A percentile compares a stretch with the other conserved stretches of the same genome.
Evolutionary conservation across 1,139 yeast genomes (phyloP).

Genomic region (Pichia terricola): DNA sequence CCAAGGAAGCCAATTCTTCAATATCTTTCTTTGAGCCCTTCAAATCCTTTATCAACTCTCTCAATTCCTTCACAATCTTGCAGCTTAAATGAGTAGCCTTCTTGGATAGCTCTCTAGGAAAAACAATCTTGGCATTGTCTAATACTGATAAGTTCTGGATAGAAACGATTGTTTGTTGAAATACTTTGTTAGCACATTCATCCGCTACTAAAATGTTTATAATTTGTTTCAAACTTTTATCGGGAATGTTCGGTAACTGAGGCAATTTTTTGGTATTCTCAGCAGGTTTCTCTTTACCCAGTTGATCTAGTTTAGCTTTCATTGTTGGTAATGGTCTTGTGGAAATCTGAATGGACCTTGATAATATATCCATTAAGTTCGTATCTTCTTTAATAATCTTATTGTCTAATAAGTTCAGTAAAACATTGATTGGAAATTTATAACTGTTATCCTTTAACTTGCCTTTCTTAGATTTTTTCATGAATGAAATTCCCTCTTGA

Average conservation of each 20-base stretch:
- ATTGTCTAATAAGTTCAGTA: slow-evolving; percentile 56
- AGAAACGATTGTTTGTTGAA: slow-evolving; percentile 73
- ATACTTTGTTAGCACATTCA: slow-evolving; percentile 79
- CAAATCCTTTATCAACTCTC: slow-evolving; percentile 40
- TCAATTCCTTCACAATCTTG: slow-evolving; percentile 47
- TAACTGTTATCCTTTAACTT: slow-evolving; percentile 36
- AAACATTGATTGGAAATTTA: slow-evolving; percentile 63
- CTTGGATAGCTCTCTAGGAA: slow-evolving; percentile 59
- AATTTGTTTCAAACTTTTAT: slow-evolving; percentile 49
- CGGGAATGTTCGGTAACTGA: slow-evolving; percentile 58
- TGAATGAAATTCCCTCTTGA: slow-evolving; percentile 54
- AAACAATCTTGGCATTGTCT: slow-evolving; percentile 52
- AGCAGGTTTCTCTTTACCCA: slow-evolving; percentile 4
- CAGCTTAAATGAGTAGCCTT: slow-evolving; percentile 58
- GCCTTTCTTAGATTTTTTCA: slow-evolving; percentile 34
- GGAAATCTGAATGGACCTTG: slow-evolving; percentile 66
- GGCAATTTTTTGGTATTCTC: slow-evolving; percentile 13
- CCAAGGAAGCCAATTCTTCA: slow-evolving; percentile 33
- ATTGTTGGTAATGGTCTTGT: slow-evolving; percentile 60
- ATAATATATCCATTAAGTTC: slow-evolving; percentile 64
- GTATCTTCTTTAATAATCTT: slow-evolving; percentile 61
- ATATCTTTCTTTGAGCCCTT: slow-evolving; percentile 2
- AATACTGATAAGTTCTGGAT: slow-evolving; percentile 70
- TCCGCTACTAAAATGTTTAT: slow-evolving; percentile 70
- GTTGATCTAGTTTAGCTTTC: slow-evolving; percentile 23